These are phyloP conservation scores for Suillus decipiens DNA, from an alignment of 768 basidiomycete genomes.

Conservation along the genomic window DNA sequence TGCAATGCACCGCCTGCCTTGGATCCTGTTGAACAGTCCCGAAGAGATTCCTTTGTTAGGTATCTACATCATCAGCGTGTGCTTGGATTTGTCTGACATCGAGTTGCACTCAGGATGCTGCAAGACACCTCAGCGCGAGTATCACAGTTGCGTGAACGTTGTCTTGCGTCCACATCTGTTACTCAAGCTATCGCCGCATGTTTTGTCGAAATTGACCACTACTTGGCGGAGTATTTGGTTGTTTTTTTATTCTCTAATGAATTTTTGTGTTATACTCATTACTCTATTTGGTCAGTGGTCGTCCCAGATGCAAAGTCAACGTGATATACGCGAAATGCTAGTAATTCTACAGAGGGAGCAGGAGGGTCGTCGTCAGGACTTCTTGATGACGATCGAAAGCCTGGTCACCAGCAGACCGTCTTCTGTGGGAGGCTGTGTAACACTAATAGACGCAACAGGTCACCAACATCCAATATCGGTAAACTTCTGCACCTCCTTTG, in stretches of 20 bases:
- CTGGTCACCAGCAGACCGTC: background rate
- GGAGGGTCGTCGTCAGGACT: background rate
- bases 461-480: slow-evolving; percentile 26
- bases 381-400: background rate
- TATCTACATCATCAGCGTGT: background rate
- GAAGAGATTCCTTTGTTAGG: background rate
- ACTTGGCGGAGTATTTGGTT: background rate
- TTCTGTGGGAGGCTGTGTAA: background rate
- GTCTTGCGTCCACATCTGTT: background rate
- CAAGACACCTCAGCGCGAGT: background rate
- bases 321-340: background rate
- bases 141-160: background rate
- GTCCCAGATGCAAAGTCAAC: background rate
- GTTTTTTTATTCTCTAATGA: background rate
- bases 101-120: background rate
- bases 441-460: background rate
- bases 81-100: background rate
- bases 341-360: background rate
- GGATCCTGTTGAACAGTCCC: background rate
- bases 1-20: background rate
- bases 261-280: background rate
- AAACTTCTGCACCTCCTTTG: slow-evolving; percentile 27
- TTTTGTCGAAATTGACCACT: background rate
- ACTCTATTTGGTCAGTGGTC: background rate
- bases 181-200: background rate